These are phyloP conservation scores for Tetradesmus obliquus DNA, from an alignment of 139 green algal genomes.

Conservation along the genomic window DNA sequence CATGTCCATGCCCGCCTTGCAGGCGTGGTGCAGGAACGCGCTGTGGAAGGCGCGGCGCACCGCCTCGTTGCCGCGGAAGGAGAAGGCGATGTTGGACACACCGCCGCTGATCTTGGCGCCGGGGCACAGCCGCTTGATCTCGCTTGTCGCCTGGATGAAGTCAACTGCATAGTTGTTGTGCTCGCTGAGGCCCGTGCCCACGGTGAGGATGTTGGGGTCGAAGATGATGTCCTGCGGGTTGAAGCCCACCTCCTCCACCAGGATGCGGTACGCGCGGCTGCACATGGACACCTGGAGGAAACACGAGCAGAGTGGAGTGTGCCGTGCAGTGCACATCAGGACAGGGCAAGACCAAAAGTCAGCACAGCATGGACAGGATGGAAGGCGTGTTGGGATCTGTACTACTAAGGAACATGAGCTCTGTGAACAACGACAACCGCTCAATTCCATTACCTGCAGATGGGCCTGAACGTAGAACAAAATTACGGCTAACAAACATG, in stretches of 20 bases:
- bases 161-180: slow-evolving; percentile 99
- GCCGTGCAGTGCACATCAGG: not conserved
- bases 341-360: too few species aligned
- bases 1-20: slow-evolving; percentile 98
- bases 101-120: slow-evolving; percentile 96
- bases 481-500: too few species aligned
- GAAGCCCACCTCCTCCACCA: slow-evolving; percentile 97
- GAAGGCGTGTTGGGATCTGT: too few species aligned
- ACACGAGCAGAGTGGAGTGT: too few species aligned
- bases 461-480: too few species aligned
- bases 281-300: slow-evolving; percentile 92
- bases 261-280: slow-evolving; percentile 90
- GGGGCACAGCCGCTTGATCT: slow-evolving; percentile 97
- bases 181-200: slow-evolving; percentile 96
- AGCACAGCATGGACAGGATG: too few species aligned
- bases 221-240: slow-evolving; percentile 98
- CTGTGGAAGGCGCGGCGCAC: slow-evolving; percentile 92
- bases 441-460: too few species aligned
- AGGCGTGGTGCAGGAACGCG: slow-evolving; percentile 93
- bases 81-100: slow-evolving; percentile 99
- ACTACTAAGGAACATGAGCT: too few species aligned
- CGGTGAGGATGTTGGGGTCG: slow-evolving; percentile 98
- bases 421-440: too few species aligned
- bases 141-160: slow-evolving; percentile 94
- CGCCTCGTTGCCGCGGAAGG: slow-evolving; percentile 97